Evolutionary conservation across 306 rosid species (phyloP), one percentile per base, ranked within the genome.

Genomic region (Vigna nakashimae): DNA sequence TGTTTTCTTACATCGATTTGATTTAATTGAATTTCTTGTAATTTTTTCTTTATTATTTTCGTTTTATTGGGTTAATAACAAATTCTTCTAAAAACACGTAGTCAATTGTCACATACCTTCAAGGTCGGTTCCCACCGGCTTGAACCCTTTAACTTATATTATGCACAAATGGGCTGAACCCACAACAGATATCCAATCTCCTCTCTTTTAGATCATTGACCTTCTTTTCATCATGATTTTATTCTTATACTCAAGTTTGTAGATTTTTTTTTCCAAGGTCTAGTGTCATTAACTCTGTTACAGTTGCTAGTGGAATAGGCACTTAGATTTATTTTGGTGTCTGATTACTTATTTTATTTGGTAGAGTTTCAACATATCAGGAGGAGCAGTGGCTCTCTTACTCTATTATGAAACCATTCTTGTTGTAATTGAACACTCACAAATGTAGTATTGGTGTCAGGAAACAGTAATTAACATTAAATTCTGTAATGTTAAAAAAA

Each of bases 1-100:
- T 52, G 42, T 20, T 73, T 78, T 40, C 38, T 53, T 71, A 10
- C 49, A 38, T 78, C 51, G 14, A 57, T 65, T 65, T 77, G 52
- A 59, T 73, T 71, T 16, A n/a, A 26, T 6, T 56, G 38, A 13
- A 8, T 48, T 34, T 12, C 74, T 4, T 76, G 28, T 8, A 51
- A 2, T 1, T 16, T 38, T 40, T 40, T 40, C 45, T 40, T 40
- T 40, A 7, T 40, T 40, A 26, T 26, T 40, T 8, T 40, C 45
- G 12, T 40, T 40, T 40, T 8, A 40, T 2, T 40, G 45, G 11
- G 45, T 40, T 40, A 40, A 40, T 8, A 7, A 2, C 45, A 8
- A 40, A 3, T 40, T 40, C 11, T 40, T 40, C 11, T 40, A 40
- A 8, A 40, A 40, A 9, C 45, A 40, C 9, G 11, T 40, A 40